Percentiles rank a stretch among this genome's conserved stretches.
Conservation (phyloP, 2,329 filamentous ascomycete species). For the Clonostachys chloroleuca region DNA sequence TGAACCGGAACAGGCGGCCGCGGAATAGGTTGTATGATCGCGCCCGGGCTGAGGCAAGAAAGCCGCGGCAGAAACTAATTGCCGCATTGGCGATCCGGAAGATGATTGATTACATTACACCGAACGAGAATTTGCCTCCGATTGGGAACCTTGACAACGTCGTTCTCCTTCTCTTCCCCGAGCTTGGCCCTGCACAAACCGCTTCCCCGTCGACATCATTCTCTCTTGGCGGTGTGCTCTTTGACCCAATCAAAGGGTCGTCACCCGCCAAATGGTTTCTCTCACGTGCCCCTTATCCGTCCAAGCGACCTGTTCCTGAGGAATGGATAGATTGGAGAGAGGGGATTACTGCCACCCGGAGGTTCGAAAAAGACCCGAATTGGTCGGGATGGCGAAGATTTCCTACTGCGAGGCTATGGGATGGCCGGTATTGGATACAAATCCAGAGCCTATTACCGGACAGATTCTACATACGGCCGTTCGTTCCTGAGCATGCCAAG, state of each 20-base stretch:
- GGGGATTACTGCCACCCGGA: neutral
- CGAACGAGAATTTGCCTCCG: constrained; percentile 36
- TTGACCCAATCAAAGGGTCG: constrained; percentile 20
- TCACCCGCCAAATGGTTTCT: constrained; percentile 32
- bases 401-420: constrained; percentile 38
- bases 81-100: constrained; percentile 41
- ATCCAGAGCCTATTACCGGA: neutral
- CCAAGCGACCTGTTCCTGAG: constrained; percentile 19
- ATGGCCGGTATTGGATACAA: constrained; percentile 57
- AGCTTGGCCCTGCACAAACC: constrained; percentile 18
- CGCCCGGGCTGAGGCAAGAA: constrained; percentile 14
- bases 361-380: neutral
- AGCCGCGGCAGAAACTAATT: constrained; percentile 31
- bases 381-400: constrained; percentile 20
- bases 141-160: constrained; percentile 37
- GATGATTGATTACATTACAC: constrained; percentile 45
- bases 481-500: constrained; percentile 35
- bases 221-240: constrained; percentile 29
- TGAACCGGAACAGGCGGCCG: constrained; percentile 7
- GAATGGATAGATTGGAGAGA: neutral
- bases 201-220: constrained; percentile 26
- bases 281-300: constrained; percentile 38
- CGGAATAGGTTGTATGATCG: constrained; percentile 10
- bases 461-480: constrained; percentile 37
- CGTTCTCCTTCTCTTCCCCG: constrained; percentile 44